Conservation (phyloP, 805 yeast genomes). For the Brettanomyces nanus region DNA sequence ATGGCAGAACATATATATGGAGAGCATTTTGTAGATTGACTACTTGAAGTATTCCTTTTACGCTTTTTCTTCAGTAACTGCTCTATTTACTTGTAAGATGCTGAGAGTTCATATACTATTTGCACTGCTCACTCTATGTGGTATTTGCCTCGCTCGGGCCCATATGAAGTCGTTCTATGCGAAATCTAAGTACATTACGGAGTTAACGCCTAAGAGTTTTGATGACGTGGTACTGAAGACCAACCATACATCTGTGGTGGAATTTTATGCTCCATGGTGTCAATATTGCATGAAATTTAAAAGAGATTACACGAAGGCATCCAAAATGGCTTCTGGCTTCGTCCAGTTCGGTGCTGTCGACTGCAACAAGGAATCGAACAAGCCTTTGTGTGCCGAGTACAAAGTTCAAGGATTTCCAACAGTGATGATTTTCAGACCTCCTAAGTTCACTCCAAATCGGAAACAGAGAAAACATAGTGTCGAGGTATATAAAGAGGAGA, state of each 20-base stretch:
- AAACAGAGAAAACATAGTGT: constrained; percentile 17
- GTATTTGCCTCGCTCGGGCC: too few species aligned
- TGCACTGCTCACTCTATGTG: background rate
- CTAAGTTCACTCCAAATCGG: constrained; percentile 32
- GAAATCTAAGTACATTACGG: constrained; percentile 18
- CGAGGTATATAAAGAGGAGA: constrained; percentile 55
- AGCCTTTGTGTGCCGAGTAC: constrained; percentile 58
- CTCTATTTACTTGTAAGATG: background rate
- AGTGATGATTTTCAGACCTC: constrained; percentile 72
- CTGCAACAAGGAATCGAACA: constrained; percentile 67
- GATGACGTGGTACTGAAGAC: constrained; percentile 57
- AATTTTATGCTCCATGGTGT: constrained; percentile 98
- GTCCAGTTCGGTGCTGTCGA: constrained; percentile 75
- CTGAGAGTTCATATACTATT: background rate
- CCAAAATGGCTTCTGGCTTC: constrained; percentile 45
- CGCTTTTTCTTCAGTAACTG: too few species aligned
- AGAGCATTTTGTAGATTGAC: too few species aligned
- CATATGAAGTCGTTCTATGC: too few species aligned
- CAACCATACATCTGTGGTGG: constrained; percentile 74
- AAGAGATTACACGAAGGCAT: constrained; percentile 57
- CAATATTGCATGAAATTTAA: constrained; percentile 79
- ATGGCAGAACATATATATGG: too few species aligned
- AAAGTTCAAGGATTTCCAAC: constrained; percentile 80
- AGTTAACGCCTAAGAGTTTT: constrained; percentile 35
- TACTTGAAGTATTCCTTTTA: too few species aligned